Base-by-base conservation (phyloP, 1,139 yeast species). In the Magnusiomyces suaveolens region DNA sequence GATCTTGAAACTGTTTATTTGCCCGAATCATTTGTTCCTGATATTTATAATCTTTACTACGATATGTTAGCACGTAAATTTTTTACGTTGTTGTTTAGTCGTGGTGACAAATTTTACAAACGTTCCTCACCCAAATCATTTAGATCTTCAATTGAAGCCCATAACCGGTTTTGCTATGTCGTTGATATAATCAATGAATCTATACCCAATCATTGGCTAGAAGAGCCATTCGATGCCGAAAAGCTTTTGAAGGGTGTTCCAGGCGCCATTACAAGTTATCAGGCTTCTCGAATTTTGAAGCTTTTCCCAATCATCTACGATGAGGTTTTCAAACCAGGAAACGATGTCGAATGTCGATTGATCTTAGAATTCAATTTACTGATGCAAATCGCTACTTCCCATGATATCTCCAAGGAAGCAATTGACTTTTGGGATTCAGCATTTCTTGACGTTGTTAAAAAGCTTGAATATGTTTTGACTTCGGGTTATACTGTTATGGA, bases 241-340 rank as follows among this genome's bases (percentile, higher is more conserved):
- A 46, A 46, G 38, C 16, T 46, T 25, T 16, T 46, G 36, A 46
- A 46, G 48, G 48, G 48, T n/a, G 21, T 24, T 18, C 48, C 48
- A 2, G 48, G 48, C 6, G 48, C 48, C 16, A 26, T 46, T 26
- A 26, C 48, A 16, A 6, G 8, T n/a, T 12, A 18, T 8, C 48
- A 46, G 29, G 38, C 38, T 2, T 26, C 16, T 18, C 36, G 36
- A 6, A 26, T 46, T 21, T 24, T 46, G 38, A 18, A 29, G 12
- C 21, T 46, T 4, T 29, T 46, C 10, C 36, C 33, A 2, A 26
- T 46, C 24, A 46, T 46, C n/a, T 46, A 46, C 18, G 12, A 14
- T 3, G 48, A 46, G 24, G 48, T 32, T 14, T 32, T 46, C 38
- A 46, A 25, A 3, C 25, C 36, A 6, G 36, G 48, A 3, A 21